Conservation (phyloP, 2,329 filamentous ascomycete genomes). For the Neodidymelliopsis sp. region DNA sequence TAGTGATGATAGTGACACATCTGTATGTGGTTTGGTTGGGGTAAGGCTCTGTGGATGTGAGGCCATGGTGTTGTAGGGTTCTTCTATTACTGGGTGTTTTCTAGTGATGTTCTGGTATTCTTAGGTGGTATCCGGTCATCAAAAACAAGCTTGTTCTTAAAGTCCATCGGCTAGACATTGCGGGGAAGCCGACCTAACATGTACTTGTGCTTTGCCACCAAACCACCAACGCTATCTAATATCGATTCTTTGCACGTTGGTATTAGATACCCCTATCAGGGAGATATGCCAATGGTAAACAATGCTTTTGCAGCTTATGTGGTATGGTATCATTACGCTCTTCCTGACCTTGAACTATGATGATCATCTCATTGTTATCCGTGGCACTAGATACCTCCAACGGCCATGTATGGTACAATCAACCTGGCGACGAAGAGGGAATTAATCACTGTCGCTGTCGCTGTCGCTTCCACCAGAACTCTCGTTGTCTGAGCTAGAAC, state of each 20-base stretch:
- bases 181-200: constrained; percentile 25
- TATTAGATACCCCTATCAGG: too few relatives aligned
- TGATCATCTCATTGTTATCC: too few relatives aligned
- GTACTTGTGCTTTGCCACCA: constrained; percentile 20
- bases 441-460: constrained; percentile 24
- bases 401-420: neutral
- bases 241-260: too few relatives aligned
- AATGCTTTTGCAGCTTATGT: too few relatives aligned
- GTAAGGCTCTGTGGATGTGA: neutral
- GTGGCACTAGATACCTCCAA: neutral
- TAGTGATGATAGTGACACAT: neutral
- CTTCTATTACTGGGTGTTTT: too few relatives aligned
- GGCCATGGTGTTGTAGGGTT: too few relatives aligned
- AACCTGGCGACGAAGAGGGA: neutral
- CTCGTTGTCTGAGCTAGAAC: constrained; percentile 11
- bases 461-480: constrained; percentile 17
- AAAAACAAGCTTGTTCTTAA: too few relatives aligned
- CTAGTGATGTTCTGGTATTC: too few relatives aligned
- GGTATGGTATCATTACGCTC: too few relatives aligned
- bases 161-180: constrained; percentile 13
- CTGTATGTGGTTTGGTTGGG: neutral
- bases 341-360: too few relatives aligned
- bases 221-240: neutral
- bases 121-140: too few relatives aligned
- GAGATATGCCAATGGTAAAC: too few relatives aligned